Evolutionary conservation across 768 basidiomycete species (phyloP).

Genomic region (Termitomyces sp.): DNA sequence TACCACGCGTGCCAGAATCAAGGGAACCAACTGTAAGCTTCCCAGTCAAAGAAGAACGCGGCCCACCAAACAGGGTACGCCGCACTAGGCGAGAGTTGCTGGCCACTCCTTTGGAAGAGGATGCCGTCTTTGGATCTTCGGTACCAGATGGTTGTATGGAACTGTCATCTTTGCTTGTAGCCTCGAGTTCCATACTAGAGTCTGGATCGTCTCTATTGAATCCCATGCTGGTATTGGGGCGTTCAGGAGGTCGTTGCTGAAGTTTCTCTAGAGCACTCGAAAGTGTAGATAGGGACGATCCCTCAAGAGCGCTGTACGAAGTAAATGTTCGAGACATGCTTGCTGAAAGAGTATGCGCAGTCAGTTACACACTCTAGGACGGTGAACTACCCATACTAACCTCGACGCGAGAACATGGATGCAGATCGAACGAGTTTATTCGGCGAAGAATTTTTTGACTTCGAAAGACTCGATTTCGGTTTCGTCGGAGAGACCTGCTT

Average conservation of each 20-base stretch:
- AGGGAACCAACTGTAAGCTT: slow-evolving; percentile 11
- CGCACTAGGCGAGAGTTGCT: slow-evolving; percentile 4
- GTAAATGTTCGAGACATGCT: slow-evolving; percentile 23
- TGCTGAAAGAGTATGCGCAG: slow-evolving; percentile 7
- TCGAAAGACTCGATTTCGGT: slow-evolving; percentile 10
- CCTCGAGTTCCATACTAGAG: slow-evolving; percentile 15
- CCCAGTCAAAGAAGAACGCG: slow-evolving; percentile 8
- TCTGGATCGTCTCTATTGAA: slow-evolving; percentile 44
- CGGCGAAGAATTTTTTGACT: slow-evolving; percentile 26
- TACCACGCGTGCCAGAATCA: slow-evolving; percentile 15
- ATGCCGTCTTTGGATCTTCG: not conserved
- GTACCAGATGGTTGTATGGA: slow-evolving; percentile 1
- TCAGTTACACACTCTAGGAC: not conserved
- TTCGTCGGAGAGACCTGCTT: slow-evolving; percentile 15
- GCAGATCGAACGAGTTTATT: slow-evolving; percentile 28
- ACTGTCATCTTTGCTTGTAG: slow-evolving; percentile 10
- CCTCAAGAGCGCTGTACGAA: slow-evolving; percentile 14
- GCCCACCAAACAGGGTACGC: slow-evolving; percentile 4
- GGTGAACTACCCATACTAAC: slow-evolving; percentile 17
- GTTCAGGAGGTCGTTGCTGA: slow-evolving; percentile 57
- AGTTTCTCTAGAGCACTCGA: slow-evolving; percentile 69
- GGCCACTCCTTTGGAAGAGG: not conserved
- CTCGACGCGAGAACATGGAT: slow-evolving; percentile 23
- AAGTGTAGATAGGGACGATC: slow-evolving; percentile 58
- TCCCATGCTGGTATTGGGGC: slow-evolving; percentile 71